Conservation (phyloP, 441 rosid genomes). For the Melastoma candidum region DNA sequence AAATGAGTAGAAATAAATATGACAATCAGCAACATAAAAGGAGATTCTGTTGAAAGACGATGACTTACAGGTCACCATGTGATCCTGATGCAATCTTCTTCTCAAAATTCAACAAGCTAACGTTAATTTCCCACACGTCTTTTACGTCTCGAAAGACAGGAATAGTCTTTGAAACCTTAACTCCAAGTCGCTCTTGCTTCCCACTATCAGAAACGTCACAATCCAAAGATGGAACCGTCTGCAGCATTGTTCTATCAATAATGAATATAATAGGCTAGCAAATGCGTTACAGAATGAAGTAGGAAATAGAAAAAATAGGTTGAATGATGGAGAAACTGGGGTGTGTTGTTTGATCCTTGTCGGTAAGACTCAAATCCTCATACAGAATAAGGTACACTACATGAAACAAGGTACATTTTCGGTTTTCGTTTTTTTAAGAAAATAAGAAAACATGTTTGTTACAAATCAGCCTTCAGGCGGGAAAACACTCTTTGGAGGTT, state of each 20-base stretch:
- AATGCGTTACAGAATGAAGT: not conserved
- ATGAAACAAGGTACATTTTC: no score
- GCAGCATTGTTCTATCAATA: constrained; percentile 20
- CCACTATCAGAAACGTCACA: constrained; percentile 20
- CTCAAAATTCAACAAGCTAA: constrained; percentile 35
- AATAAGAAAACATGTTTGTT: no score
- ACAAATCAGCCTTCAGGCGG: no score
- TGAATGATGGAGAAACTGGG: not conserved
- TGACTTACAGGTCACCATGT: constrained; percentile 49
- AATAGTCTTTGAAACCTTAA: constrained; percentile 16
- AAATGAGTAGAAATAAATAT: constrained; percentile 10
- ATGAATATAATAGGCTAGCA: no score
- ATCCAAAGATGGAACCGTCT: constrained; percentile 28
- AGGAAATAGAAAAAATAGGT: not conserved
- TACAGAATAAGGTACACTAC: no score
- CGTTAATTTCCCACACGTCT: constrained; percentile 62
- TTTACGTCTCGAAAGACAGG: constrained; percentile 22
- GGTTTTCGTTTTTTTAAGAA: no score
- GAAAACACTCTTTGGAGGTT: no score
- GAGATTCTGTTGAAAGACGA: constrained; percentile 11
- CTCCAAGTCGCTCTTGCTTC: constrained; percentile 30
- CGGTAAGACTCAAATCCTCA: not conserved
- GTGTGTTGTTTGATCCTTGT: not conserved
- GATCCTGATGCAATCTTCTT: constrained; percentile 47
- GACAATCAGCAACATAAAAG: constrained; percentile 13